phyloP scores from a whole-genome alignment of 306 rosid genomes.

The Castanea mollissima region DNA sequence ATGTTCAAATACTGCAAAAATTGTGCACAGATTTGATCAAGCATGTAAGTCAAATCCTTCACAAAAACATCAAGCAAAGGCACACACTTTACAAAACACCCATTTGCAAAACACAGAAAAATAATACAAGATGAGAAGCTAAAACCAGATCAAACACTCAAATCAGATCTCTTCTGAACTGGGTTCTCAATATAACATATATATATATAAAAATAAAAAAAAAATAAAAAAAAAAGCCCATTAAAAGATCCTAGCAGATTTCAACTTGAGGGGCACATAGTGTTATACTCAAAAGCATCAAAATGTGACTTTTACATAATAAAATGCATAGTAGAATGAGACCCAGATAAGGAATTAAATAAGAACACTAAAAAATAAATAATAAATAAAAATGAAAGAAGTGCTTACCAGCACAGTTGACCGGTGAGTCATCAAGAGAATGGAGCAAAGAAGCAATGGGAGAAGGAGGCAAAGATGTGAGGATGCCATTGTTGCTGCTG shows the following conservation, averaged over 20 bases:
- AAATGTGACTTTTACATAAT: not conserved
- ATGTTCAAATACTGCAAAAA: not conserved
- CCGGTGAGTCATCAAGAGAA: constrained; percentile 43
- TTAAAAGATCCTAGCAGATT: not conserved
- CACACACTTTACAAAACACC: not conserved
- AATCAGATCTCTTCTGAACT: constrained; percentile 40
- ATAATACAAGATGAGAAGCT: not conserved
- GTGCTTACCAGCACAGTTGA: constrained; percentile 56
- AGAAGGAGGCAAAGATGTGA: constrained; percentile 21
- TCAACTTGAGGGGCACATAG: not conserved
- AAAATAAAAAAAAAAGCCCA: not conserved
- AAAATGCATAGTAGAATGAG: not conserved
- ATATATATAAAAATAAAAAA: not conserved
- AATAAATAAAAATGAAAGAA: not conserved
- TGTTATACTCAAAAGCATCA: not conserved
- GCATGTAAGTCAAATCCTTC: not conserved
- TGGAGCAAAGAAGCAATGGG: constrained; percentile 39
- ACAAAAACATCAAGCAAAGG: not conserved
- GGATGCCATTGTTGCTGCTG: constrained; percentile 47
- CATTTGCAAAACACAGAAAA: not conserved
- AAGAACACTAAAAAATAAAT: not conserved
- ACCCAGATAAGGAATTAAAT: not conserved
- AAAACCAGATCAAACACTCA: constrained; percentile 23
- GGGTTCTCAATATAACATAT: not conserved
- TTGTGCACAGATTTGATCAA: not conserved